Evolutionary conservation across 257 asterid genomes (phyloP), one percentile per base, ranked within the genome.

Genomic region (Henckelia pumila): DNA sequence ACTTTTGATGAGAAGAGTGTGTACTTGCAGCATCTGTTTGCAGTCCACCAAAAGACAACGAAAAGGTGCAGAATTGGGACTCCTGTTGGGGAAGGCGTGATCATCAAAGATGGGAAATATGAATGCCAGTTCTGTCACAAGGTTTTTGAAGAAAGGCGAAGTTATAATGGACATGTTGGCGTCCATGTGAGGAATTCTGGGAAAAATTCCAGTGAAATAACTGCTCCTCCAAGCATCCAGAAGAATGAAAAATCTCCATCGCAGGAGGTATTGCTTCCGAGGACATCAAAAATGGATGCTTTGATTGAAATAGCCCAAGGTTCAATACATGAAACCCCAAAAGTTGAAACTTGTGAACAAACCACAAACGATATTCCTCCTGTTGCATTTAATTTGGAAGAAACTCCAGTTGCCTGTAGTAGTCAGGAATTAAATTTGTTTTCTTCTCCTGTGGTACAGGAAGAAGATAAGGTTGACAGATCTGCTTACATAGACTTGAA

Each of bases 81-180:
- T 7, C 74, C 91, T 66, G 81, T 91, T 56, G 92, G 88, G 32
- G 96, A 91, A 59, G 96, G 95, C 25, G 95, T 87, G 67, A 87
- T 94, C 58, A 81, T 86, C 56, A 86, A 65, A 81, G 95, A 88
- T 72, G 96, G 97, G 55, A 86, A 89, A 78, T 93, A 76, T 55
- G 96, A 89, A 78, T 89, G 98, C 79, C 97, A 89, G 72, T 86
- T 88, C 80, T 89, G 98, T 78, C 97, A 92, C 82, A 88, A 89
- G 84, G 85, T 89, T 59, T 92, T 92, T 74, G 72, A 81, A 9
- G 98, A 92, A 77, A 78, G 85, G 78, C 88, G 89, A 50, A 84
- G 89, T 73, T 93, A 90, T 76, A 85, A 75, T 79, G 96, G 92
- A 50, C 99, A 88, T 76, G 99, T 93, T 16, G 97, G 94, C 21